phyloP scores from a whole-genome alignment of 148 eudicot species.

The Nepenthes mirabilis region DNA sequence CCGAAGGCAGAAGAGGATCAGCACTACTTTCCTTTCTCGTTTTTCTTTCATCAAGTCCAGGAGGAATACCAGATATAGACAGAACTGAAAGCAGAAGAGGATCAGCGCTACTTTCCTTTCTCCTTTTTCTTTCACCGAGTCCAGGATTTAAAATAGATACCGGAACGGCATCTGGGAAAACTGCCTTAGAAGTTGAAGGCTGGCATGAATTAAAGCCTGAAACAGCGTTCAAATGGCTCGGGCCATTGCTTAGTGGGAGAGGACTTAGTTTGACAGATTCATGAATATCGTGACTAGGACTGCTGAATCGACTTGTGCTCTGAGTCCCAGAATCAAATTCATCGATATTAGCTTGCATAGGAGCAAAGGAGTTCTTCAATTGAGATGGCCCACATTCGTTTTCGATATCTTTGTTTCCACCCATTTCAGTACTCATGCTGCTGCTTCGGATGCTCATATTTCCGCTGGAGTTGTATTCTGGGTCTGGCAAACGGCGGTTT shows the following conservation, averaged over 20 bases:
- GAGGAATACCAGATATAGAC: slow-evolving; percentile 21
- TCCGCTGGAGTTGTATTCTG: slow-evolving; percentile 67
- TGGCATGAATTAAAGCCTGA: slow-evolving; percentile 19
- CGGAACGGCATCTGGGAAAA: slow-evolving; percentile 10
- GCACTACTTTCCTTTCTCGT: slow-evolving; percentile 32
- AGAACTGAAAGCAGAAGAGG: slow-evolving; percentile 34
- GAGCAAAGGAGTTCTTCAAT: slow-evolving; percentile 46
- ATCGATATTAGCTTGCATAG: slow-evolving; percentile 69
- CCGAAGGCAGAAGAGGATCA: slow-evolving; percentile 34
- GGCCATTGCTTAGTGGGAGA: slow-evolving; percentile 48
- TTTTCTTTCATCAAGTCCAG: slow-evolving; percentile 38
- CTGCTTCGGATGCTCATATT: slow-evolving; percentile 83
- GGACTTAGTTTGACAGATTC: slow-evolving; percentile 79
- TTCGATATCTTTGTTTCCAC: slow-evolving; percentile 38
- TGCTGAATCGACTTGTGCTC: slow-evolving; percentile 79
- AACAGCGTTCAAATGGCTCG: slow-evolving; percentile 20
- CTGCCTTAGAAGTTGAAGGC: slow-evolving; percentile 21
- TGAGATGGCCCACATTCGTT: slow-evolving; percentile 29
- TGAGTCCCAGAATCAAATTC: slow-evolving; percentile 86
- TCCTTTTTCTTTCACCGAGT: slow-evolving; percentile 38
- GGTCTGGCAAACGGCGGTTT: slow-evolving; percentile 23
- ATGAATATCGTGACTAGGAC: slow-evolving; percentile 64
- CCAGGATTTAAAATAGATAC: slow-evolving; percentile 14
- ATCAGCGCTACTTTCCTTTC: slow-evolving; percentile 35
- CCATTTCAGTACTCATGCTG: slow-evolving; percentile 66